These are phyloP conservation scores for Dictyostelium capitatum DNA, from an alignment of 78 protist species.

Conservation along the genomic window DNA sequence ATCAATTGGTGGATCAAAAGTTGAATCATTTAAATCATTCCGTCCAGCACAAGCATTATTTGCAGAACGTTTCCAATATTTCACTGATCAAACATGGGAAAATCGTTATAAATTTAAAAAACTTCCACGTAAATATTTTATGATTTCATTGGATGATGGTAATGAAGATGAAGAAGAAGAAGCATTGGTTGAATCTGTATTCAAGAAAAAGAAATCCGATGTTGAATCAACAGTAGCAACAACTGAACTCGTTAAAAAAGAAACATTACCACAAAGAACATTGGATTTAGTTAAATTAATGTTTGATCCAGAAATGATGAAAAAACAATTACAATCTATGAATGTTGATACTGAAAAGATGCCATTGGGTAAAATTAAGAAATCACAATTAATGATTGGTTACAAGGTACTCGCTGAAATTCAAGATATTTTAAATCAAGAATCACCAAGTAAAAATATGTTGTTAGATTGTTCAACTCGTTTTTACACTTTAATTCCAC, in stretches of 20 bases:
- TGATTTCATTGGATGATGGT: conserved; percentile 82
- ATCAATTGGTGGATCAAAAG: conserved; percentile 50
- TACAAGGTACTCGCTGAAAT: conserved; percentile 75
- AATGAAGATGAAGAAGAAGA: conserved; percentile 75
- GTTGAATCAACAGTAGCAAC: neutral
- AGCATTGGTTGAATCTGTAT: neutral
- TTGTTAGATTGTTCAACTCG: conserved; percentile 43
- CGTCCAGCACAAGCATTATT: conserved; percentile 24
- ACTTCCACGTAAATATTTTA: conserved; percentile 54
- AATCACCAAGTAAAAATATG: neutral
- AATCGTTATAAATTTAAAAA: conserved; percentile 67
- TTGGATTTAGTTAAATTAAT: conserved; percentile 75
- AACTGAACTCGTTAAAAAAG: neutral
- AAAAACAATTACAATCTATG: conserved; percentile 71
- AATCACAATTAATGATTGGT: conserved; percentile 86
- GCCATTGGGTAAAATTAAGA: conserved; percentile 92
- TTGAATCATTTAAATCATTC: neutral
- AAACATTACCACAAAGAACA: conserved; percentile 41
- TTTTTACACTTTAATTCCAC: conserved; percentile 81
- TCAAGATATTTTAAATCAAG: conserved; percentile 30
- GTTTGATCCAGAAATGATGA: conserved; percentile 87
- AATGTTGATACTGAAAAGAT: conserved; percentile 85
- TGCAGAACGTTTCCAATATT: conserved; percentile 37
- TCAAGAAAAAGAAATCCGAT: conserved; percentile 20
- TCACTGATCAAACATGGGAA: conserved; percentile 62